Conservation (phyloP, 495 filamentous ascomycete species). For the Hypoxylon rickii region DNA sequence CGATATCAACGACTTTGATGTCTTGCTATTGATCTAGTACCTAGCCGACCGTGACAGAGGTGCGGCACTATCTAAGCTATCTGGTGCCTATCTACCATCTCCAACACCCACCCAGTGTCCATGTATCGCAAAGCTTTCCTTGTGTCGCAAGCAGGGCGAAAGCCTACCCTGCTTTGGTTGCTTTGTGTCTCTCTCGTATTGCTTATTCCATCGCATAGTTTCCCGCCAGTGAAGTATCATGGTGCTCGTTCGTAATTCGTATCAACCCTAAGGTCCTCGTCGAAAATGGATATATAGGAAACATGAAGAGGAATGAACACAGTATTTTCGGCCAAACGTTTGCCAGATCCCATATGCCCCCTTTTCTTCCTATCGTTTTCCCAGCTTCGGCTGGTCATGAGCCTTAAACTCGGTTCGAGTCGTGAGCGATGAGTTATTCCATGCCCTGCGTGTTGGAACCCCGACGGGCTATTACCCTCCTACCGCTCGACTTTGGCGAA, state of each 20-base stretch:
- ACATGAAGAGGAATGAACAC: too few species aligned
- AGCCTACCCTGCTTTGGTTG: too few species aligned
- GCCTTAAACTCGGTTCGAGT: neutral
- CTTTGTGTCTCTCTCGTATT: too few species aligned
- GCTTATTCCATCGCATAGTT: too few species aligned
- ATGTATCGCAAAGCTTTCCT: too few species aligned
- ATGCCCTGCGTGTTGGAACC: too few species aligned
- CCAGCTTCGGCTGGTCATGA: neutral
- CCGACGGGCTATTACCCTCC: neutral
- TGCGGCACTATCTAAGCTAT: neutral
- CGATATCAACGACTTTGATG: neutral
- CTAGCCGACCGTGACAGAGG: neutral
- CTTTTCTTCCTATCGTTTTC: neutral
- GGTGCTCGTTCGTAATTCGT: conserved; percentile 29
- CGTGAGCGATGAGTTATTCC: too few species aligned
- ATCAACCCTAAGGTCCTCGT: conserved; percentile 1
- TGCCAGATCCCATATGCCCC: too few species aligned
- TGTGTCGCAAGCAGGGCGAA: too few species aligned
- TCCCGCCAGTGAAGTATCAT: neutral
- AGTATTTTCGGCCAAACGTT: too few species aligned
- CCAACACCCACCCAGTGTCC: too few species aligned
- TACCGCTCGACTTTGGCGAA: neutral
- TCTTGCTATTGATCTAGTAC: neutral
- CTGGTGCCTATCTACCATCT: neutral
- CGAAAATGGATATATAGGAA: too few species aligned